Conservation (phyloP, 2,329 filamentous ascomycete species). For the Aspergillus sclerotialis region DNA sequence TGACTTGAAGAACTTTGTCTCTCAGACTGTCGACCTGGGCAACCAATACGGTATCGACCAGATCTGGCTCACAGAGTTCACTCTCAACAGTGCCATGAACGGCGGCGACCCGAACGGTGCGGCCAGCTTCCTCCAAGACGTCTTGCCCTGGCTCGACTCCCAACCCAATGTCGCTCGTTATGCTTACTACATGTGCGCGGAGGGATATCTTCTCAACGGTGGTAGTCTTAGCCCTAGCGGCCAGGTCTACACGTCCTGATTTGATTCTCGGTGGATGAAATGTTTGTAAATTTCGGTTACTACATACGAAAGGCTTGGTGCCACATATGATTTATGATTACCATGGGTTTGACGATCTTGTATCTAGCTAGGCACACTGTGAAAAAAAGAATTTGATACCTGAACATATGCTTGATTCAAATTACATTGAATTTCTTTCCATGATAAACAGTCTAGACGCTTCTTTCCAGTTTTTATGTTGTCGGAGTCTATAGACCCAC, state of each 20-base stretch:
- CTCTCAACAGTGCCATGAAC: conserved; percentile 22
- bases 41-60: conserved; percentile 26
- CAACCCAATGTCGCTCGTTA: conserved; percentile 34
- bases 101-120: conserved; percentile 16
- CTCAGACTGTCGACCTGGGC: conserved; percentile 28
- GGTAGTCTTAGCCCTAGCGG: conserved; percentile 21
- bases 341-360: no score
- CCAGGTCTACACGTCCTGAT: conserved; percentile 18
- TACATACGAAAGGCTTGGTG: no score
- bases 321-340: no score
- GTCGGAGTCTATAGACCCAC: no score
- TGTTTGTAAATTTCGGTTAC: no score
- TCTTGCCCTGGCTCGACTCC: conserved; percentile 32
- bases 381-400: no score
- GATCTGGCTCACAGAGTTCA: conserved; percentile 43
- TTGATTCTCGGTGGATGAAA: no score
- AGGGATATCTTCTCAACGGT: conserved; percentile 26
- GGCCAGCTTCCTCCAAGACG: conserved; percentile 29
- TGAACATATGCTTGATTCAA: no score
- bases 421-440: no score
- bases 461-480: no score
- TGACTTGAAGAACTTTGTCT: conserved; percentile 33
- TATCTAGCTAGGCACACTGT: no score
- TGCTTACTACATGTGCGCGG: conserved; percentile 34
- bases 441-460: no score